Percentiles rank a stretch among this genome's conserved stretches.
Conservation (phyloP, 495 filamentous ascomycete species). For the Hamigera avellanea region DNA sequence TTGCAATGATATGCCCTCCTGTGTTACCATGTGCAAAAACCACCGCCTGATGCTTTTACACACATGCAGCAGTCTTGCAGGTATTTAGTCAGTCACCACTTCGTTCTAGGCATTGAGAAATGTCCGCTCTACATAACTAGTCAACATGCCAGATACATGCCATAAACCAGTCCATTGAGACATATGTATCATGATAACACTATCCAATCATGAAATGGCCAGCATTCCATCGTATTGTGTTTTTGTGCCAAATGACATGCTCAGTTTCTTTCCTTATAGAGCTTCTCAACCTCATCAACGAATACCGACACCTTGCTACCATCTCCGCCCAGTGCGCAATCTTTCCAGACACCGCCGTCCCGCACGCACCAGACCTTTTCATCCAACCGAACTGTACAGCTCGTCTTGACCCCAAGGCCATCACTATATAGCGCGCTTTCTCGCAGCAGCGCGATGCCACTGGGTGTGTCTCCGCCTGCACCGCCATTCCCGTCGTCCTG, state of each 20-base stretch:
- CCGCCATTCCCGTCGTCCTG: slow-evolving; percentile 39
- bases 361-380: slow-evolving; percentile 71
- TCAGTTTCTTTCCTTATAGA: slow-evolving; percentile 24
- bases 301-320: slow-evolving; percentile 62
- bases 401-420: slow-evolving; percentile 60
- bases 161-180: no score
- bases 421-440: slow-evolving; percentile 62
- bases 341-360: slow-evolving; percentile 69
- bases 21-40: no score
- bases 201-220: background rate
- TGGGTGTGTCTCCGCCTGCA: slow-evolving; percentile 23
- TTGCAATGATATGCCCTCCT: no score
- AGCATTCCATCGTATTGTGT: no score
- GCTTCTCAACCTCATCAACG: slow-evolving; percentile 53
- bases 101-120: no score
- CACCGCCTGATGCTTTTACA: no score
- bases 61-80: no score
- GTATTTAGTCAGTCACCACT: no score
- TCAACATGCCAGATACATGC: no score
- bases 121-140: no score
- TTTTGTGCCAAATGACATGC: no score
- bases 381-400: slow-evolving; percentile 79
- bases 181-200: no score
- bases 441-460: slow-evolving; percentile 53
- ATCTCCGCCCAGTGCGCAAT: slow-evolving; percentile 46